phyloP scores from a whole-genome alignment of 768 basidiomycete species.

The Tephrocybe sp. region DNA sequence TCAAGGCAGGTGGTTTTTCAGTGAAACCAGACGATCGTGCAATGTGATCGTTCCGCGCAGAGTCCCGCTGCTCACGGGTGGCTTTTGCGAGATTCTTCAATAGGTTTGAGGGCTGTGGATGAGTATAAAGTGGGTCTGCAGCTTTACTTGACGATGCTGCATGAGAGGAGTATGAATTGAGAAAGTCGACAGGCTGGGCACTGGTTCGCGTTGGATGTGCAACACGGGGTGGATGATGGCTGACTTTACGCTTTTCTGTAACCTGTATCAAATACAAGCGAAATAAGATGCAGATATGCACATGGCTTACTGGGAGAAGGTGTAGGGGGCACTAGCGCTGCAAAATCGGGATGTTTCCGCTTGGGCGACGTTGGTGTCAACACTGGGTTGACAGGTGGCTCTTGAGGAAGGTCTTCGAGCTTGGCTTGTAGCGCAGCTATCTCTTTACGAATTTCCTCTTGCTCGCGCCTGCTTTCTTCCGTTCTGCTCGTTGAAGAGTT shows the following conservation, averaged over 20 bases:
- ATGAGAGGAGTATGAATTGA: conserved; percentile 1
- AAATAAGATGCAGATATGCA: conserved; percentile 5
- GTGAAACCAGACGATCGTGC: conserved; percentile 31
- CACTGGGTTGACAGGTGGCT: conserved; percentile 4
- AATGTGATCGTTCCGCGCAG: conserved; percentile 10
- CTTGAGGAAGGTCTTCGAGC: conserved; percentile 36
- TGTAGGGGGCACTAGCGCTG: conserved; percentile 50
- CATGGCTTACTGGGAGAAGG: conserved; percentile 63
- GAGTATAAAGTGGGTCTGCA: conserved; percentile 16
- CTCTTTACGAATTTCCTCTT: conserved; percentile 49
- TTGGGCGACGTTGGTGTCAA: conserved; percentile 39
- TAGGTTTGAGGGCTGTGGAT: conserved; percentile 50
- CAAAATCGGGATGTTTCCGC: conserved; percentile 38
- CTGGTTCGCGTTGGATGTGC: neutral
- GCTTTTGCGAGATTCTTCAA: conserved; percentile 47
- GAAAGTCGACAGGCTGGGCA: neutral
- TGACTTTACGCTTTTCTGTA: conserved; percentile 42
- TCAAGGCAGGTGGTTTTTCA: conserved; percentile 28
- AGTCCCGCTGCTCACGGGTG: conserved; percentile 18
- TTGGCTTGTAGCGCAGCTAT: conserved; percentile 58
- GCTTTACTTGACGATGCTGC: neutral
- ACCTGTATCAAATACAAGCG: conserved; percentile 1
- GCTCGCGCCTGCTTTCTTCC: conserved; percentile 34
- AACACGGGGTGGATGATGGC: conserved; percentile 18
- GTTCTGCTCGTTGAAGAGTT: conserved; percentile 48